These are phyloP conservation scores for Angophora floribunda DNA, from an alignment of 345 rosid species.

Conservation along the genomic window DNA sequence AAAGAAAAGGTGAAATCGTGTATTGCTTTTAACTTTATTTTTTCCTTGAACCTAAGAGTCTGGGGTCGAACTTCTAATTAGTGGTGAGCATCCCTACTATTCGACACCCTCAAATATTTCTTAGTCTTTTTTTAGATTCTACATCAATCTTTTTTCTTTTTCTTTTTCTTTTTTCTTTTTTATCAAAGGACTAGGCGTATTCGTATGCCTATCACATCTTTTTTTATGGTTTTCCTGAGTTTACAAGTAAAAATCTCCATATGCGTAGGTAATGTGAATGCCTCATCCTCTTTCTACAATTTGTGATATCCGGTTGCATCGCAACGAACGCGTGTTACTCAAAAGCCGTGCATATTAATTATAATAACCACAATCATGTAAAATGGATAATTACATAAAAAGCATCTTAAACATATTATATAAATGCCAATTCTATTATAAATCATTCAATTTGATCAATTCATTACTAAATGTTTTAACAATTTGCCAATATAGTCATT, in stretches of 20 bases:
- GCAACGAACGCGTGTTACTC: not conserved
- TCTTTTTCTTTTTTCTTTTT: not conserved
- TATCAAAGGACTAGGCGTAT: not conserved
- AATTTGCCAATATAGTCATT: fast-evolving
- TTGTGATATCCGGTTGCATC: not conserved
- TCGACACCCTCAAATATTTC: not conserved
- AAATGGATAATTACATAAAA: not conserved
- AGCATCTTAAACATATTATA: too few relatives aligned
- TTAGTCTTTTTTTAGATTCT: not conserved
- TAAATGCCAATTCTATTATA: not conserved
- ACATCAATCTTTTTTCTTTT: not conserved
- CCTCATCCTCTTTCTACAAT: too few relatives aligned
- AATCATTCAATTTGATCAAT: not conserved
- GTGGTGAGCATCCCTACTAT: not conserved
- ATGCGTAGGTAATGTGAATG: not conserved
- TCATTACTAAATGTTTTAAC: not conserved
- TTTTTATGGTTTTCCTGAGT: not conserved
- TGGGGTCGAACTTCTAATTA: not conserved
- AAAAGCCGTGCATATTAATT: not conserved
- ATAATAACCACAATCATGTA: not conserved
- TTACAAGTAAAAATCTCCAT: not conserved
- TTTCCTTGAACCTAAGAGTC: not conserved
- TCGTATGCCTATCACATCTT: not conserved
- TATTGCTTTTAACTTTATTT: not conserved
- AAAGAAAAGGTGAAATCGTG: not conserved